phyloP scores from a whole-genome alignment of 306 rosid genomes.

The Cicer chorassanicum region DNA sequence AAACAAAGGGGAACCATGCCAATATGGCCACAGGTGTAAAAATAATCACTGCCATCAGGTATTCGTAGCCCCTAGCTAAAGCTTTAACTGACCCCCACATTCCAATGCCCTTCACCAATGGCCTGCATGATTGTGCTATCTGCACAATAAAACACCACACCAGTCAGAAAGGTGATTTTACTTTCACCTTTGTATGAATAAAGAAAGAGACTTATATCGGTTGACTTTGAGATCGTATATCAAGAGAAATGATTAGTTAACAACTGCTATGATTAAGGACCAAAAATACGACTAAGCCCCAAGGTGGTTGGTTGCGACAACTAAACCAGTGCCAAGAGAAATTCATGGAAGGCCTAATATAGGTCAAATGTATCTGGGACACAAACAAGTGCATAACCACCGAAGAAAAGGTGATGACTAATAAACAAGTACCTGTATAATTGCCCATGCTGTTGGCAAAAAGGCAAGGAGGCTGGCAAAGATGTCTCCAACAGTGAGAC shows the following conservation, averaged over 20 bases:
- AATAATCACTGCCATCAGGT: slow-evolving; percentile 81
- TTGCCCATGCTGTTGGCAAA: slow-evolving; percentile 95
- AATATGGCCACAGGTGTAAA: slow-evolving; percentile 81
- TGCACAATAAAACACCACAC: slow-evolving; percentile 48
- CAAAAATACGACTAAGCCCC: slow-evolving; percentile 24
- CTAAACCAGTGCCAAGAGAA: slow-evolving; percentile 12
- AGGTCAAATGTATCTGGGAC: slow-evolving; percentile 18
- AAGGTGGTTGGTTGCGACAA: slow-evolving; percentile 5
- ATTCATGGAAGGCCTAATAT: neutral
- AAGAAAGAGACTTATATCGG: neutral
- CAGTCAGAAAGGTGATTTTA: slow-evolving; percentile 36
- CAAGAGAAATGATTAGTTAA: slow-evolving; percentile 24
- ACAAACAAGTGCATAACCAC: neutral
- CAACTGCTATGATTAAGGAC: slow-evolving; percentile 1
- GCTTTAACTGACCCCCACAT: slow-evolving; percentile 96
- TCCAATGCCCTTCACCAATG: slow-evolving; percentile 71
- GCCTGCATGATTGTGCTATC: slow-evolving; percentile 84
- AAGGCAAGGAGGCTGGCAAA: slow-evolving; percentile 86
- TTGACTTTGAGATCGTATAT: slow-evolving; percentile 14
- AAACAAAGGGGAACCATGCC: slow-evolving; percentile 96
- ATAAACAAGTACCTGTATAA: slow-evolving; percentile 64
- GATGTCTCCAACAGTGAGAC: slow-evolving; percentile 81
- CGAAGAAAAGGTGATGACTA: neutral
- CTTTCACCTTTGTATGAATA: slow-evolving; percentile 16
- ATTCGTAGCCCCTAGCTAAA: slow-evolving; percentile 84